Evolutionary conservation across 495 filamentous ascomycete species (phyloP).

Genomic region (Schizothecium vesticola): DNA sequence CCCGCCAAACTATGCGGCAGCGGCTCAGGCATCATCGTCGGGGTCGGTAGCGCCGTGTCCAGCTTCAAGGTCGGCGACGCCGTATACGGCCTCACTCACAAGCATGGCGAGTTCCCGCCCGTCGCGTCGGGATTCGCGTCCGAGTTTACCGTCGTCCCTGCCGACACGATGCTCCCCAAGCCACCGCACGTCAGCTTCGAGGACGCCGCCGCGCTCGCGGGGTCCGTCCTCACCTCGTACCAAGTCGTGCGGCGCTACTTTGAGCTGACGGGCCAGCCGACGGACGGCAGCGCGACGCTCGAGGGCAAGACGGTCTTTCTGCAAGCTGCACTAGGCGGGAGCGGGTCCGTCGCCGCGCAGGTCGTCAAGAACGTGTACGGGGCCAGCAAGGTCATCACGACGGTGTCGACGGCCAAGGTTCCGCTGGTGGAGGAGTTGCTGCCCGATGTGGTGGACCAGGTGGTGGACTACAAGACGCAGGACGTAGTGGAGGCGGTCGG

Average conservation of each 20-base stretch:
- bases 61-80: conserved; percentile 46
- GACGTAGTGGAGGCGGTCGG: conserved; percentile 38
- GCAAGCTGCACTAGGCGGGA: conserved; percentile 48
- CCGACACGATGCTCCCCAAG: conserved; percentile 30
- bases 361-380: conserved; percentile 49
- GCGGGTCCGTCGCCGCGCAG: conserved; percentile 45
- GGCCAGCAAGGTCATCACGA: conserved; percentile 47
- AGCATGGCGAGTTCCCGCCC: conserved; percentile 24
- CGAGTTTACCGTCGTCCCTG: conserved; percentile 36
- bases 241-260: conserved; percentile 41
- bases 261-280: conserved; percentile 29
- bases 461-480: conserved; percentile 46
- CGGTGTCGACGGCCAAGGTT: conserved; percentile 50
- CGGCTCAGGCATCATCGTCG: conserved; percentile 42
- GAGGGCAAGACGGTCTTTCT: conserved; percentile 54
- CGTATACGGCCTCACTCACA: conserved; percentile 37
- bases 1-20: conserved; percentile 26
- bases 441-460: conserved; percentile 28
- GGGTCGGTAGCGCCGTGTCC: conserved; percentile 38
- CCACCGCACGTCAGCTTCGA: conserved; percentile 31
- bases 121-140: conserved; percentile 27
- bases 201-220: conserved; percentile 33
- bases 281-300: conserved; percentile 23
- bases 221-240: conserved; percentile 37
- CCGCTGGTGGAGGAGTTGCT: conserved; percentile 39